Evolutionary conservation across 1,284 basidiomycete genomes (phyloP), one percentile per base, ranked within the genome.

Genomic region (Papiliotrema laurentii): DNA sequence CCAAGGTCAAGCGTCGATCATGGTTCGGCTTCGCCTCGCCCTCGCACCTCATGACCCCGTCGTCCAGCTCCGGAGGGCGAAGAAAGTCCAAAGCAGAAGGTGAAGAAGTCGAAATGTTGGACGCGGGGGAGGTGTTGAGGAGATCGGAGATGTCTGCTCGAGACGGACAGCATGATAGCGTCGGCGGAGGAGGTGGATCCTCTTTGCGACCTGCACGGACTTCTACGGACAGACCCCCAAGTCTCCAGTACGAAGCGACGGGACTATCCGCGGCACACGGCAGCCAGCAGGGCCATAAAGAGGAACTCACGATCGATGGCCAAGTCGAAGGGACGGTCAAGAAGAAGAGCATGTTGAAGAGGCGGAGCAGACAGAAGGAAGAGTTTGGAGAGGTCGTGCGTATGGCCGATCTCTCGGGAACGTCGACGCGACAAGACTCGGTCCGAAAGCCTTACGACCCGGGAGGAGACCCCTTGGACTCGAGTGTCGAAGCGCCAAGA

Each of bases 11-110:
- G 3, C 43, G 68, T n/a, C 51, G 63, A 26, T 67, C 66, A 38
- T 71, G 69, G 69, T 68, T 71, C 42, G 54, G 57, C 24, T 53
- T 68, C 6, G 59, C 54, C 10, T 60, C 58, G 14, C 53, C 54
- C 13, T 45, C 34, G 31, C 44, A 31, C 48, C 27, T 43, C 53
- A 4, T 54, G 51, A 33, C 56, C 45, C 24, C 33, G 5, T 50
- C 43, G 24, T 33, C 39, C 7, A 24, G 40, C 40, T 42, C 40
- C 7, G 14, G 22, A 19, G 43, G 24, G 30, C 22, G 36, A 39
- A 37, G 25, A 42, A 26, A 22, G 18, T 14, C 33, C 33, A 14
- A 34, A 27, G 26, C 11, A 24, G 28, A 41, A 33, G 46, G 34
- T 27, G 39, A 41, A 41, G 46, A 41, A 27, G 18, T 40, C 18